Conservation (phyloP, 257 asterid genomes). For the Ilex asprella region DNA sequence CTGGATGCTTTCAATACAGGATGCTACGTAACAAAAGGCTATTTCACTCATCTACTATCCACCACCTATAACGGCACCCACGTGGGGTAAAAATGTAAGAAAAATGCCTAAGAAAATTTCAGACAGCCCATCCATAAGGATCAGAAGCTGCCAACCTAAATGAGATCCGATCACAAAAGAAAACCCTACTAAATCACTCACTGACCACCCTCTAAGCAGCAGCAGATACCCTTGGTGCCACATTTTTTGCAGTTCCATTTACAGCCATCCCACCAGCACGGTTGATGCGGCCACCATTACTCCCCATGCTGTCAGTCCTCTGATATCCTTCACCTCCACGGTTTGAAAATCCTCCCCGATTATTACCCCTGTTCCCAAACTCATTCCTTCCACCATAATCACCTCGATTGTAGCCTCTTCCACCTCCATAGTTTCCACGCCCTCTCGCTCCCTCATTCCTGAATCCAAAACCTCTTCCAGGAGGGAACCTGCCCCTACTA, state of each 20-base stretch:
- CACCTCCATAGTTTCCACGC: slow-evolving; percentile 13
- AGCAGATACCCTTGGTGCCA: slow-evolving; percentile 15
- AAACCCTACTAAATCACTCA: not conserved
- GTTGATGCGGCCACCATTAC: slow-evolving; percentile 11
- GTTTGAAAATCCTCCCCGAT: not conserved
- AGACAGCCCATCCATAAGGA: not conserved
- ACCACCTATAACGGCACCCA: slow-evolving; percentile 25
- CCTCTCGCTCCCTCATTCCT: slow-evolving; percentile 70
- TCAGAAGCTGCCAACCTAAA: slow-evolving; percentile 5
- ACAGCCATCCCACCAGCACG: slow-evolving; percentile 35
- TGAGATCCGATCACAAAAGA: slow-evolving; percentile 11
- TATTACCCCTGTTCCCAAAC: not conserved
- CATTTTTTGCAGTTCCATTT: slow-evolving; percentile 13
- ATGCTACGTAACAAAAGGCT: slow-evolving; percentile 12
- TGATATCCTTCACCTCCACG: not conserved
- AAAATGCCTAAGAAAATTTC: slow-evolving; percentile 11
- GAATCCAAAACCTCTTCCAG: slow-evolving; percentile 65
- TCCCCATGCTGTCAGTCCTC: not conserved
- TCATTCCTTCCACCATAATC: not conserved
- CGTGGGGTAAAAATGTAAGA: slow-evolving; percentile 20
- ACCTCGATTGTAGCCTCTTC: not conserved
- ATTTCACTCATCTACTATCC: slow-evolving; percentile 26
- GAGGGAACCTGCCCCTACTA: slow-evolving; percentile 52
- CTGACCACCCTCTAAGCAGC: slow-evolving; percentile 1
- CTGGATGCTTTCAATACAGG: slow-evolving; percentile 3